Base-by-base conservation (phyloP, 1,139 yeast genomes). In the Protomyces macrosporus region DNA sequence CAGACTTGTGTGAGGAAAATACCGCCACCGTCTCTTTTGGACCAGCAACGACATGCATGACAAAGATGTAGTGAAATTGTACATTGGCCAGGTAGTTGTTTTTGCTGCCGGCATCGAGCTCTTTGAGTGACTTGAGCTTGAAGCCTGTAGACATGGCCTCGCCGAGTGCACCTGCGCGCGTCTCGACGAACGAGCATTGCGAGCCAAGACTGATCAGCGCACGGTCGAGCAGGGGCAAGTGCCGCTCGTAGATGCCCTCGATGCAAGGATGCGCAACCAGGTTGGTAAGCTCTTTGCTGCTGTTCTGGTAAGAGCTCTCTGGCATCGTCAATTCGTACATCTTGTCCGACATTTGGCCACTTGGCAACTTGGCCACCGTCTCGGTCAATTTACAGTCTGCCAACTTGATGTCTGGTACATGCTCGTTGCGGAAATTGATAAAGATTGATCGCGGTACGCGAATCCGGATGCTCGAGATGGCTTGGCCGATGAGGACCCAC, bases 141-240 rank as follows among this genome's bases (percentile, higher is more conserved):
- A 95, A 95, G 0, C 98, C 98, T 66, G 82, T 81, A 69, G 89
- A 90, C 67, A 95, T 77, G 34, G 97, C 96, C 70, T 82, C 84
- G 7, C 97, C 96, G n/a, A 93, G 78, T 1, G 93, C 83, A 16
- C 97, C 97, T 16, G 90, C 84, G 63, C 80, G 78, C 0, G 88
- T 80, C 67, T 82, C 85, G 69, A 84, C 88, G 68, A 90, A 86
- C 39, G 80, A 79, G 35, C 93, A 88, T 9, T 83, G 79, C 34
- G 85, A 80, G 1, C 98, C 98, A 40, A 93, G 76, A 48, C 86
- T 86, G 68, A 95, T 81, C 48, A 90, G 81, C 0, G 90, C 90
- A 55, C 97, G 78, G 68, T 90, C 93, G 4, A 82, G 77, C 0
- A 90, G 75, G 23, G 79, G 79, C 53, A 95, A 78, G 52, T 88